These are phyloP conservation scores for Handroanthus guayacan DNA, from an alignment of 257 asterid species.

Conservation along the genomic window DNA sequence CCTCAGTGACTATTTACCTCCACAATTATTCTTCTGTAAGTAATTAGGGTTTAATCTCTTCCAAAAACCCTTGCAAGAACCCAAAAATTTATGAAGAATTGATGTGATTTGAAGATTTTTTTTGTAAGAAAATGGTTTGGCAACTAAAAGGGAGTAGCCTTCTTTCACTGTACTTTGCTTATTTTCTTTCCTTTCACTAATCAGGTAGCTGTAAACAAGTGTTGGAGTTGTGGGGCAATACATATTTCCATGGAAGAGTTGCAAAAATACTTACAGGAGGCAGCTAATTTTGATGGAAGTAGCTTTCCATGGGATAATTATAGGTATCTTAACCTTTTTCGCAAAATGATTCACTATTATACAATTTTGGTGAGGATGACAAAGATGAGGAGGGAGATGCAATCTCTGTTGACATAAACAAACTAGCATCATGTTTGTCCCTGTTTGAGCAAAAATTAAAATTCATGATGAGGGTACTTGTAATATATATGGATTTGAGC, in stretches of 20 bases:
- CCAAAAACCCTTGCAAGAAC: too few relatives aligned
- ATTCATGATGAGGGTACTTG: constrained; percentile 49
- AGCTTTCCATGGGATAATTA: constrained; percentile 79
- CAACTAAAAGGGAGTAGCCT: too few relatives aligned
- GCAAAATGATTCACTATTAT: constrained; percentile 84
- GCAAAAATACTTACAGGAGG: constrained; percentile 63
- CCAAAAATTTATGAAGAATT: too few relatives aligned
- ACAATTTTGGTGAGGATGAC: constrained; percentile 72
- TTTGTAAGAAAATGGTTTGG: too few relatives aligned
- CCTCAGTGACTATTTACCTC: too few relatives aligned
- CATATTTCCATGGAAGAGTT: constrained; percentile 58
- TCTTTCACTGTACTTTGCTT: constrained; percentile 1
- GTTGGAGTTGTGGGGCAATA: constrained; percentile 68
- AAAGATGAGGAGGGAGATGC: constrained; percentile 60
- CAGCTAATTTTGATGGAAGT: constrained; percentile 37
- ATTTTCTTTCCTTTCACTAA: constrained; percentile 18
- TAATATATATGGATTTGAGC: constrained; percentile 38
- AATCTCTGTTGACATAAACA: constrained; percentile 49
- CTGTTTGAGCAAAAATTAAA: constrained; percentile 53
- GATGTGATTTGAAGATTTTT: too few relatives aligned
- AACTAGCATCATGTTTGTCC: constrained; percentile 50
- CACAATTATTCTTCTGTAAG: too few relatives aligned
- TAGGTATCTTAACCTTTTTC: constrained; percentile 66
- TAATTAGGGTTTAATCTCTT: too few relatives aligned
- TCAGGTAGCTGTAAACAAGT: constrained; percentile 71